These are phyloP conservation scores for Gossypium sturtianum DNA, from an alignment of 345 rosid species.

Conservation along the genomic window DNA sequence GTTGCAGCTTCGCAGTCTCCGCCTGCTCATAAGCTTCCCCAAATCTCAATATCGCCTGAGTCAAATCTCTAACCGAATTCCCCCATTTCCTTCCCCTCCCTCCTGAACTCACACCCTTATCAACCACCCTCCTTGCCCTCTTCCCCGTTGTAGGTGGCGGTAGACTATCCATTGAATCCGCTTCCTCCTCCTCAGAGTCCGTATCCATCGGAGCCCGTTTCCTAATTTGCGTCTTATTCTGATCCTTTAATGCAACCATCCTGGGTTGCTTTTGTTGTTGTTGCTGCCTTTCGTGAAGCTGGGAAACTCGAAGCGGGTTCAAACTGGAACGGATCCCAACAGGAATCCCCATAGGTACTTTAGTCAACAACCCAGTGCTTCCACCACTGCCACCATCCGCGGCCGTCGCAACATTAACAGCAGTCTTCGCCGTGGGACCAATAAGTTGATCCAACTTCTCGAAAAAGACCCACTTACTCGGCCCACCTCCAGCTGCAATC, in stretches of 20 bases:
- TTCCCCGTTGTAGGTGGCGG: conserved; percentile 32
- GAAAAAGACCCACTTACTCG: conserved; percentile 74
- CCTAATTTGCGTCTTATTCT: conserved; percentile 35
- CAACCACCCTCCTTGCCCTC: conserved; percentile 27
- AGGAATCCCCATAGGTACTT: conserved; percentile 59
- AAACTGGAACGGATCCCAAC: conserved; percentile 36
- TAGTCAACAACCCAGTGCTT: conserved; percentile 13
- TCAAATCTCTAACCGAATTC: conserved; percentile 3
- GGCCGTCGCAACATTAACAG: conserved; percentile 11
- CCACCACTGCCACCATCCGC: conserved; percentile 34
- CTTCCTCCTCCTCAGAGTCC: conserved; percentile 25
- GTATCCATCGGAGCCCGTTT: conserved; percentile 32
- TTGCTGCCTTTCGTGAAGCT: conserved; percentile 13
- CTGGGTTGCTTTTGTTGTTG: conserved; percentile 28
- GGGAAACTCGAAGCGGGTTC: conserved; percentile 19
- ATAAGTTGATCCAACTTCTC: conserved; percentile 32
- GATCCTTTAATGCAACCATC: conserved; percentile 16
- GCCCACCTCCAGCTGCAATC: conserved; percentile 44
- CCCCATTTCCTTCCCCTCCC: conserved; percentile 5
- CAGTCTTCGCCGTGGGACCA: conserved; percentile 44
- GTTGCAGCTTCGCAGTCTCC: conserved; percentile 73
- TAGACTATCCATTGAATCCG: conserved; percentile 42
- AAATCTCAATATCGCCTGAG: conserved; percentile 52
- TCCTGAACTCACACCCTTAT: conserved; percentile 5
- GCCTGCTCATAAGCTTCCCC: conserved; percentile 85